phyloP scores from a whole-genome alignment of 2,329 filamentous ascomycete species.

The Colletotrichum paranaense region DNA sequence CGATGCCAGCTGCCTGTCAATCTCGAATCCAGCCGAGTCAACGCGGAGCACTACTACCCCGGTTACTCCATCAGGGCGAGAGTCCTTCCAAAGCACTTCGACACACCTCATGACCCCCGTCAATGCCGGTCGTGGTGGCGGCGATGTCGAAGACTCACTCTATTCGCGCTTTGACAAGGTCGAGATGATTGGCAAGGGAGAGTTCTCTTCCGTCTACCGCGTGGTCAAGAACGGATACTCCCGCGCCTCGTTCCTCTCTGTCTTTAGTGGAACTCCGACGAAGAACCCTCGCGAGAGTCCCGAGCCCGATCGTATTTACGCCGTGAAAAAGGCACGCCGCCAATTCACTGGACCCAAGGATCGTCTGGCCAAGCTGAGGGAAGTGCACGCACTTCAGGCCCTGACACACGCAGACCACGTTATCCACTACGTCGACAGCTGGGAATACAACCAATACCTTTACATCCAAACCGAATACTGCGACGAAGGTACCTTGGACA shows the following conservation, averaged over 20 bases:
- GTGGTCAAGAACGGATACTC: slow-evolving; percentile 64
- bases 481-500: slow-evolving; percentile 90
- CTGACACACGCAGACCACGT: slow-evolving; percentile 86
- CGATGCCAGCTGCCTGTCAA: slow-evolving; percentile 85
- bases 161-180: slow-evolving; percentile 83
- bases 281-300: slow-evolving; percentile 62
- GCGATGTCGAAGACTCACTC: slow-evolving; percentile 78
- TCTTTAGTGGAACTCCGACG: slow-evolving; percentile 59
- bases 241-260: slow-evolving; percentile 38
- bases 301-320: slow-evolving; percentile 75
- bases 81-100: slow-evolving; percentile 61
- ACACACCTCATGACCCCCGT: slow-evolving; percentile 73
- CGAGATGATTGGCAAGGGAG: slow-evolving; percentile 84
- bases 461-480: slow-evolving; percentile 99
- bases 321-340: slow-evolving; percentile 92
- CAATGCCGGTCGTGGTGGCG: slow-evolving; percentile 74
- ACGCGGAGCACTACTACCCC: slow-evolving; percentile 54
- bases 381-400: slow-evolving; percentile 83
- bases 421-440: slow-evolving; percentile 84
- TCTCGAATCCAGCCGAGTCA: slow-evolving; percentile 71
- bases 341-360: slow-evolving; percentile 83
- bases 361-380: slow-evolving; percentile 84
- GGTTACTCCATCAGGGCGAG: slow-evolving; percentile 77
- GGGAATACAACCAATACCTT: slow-evolving; percentile 86
- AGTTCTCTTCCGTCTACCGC: slow-evolving; percentile 93